These are phyloP conservation scores for Pistacia vera DNA, from an alignment of 345 rosid genomes.

Conservation along the genomic window DNA sequence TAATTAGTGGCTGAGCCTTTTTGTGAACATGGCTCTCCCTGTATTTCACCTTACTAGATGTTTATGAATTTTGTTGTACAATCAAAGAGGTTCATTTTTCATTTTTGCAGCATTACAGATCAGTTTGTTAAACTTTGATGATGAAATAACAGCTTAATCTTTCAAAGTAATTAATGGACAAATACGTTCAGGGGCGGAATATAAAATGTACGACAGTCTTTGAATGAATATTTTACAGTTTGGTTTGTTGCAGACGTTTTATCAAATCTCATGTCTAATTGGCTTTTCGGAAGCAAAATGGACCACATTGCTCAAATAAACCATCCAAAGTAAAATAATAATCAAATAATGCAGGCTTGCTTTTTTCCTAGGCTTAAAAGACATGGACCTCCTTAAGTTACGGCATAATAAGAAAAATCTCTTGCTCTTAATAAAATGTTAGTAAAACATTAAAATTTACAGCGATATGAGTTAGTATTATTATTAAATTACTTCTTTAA, in stretches of 20 bases:
- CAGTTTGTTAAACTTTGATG: too few species aligned
- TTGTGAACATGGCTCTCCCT: slow-evolving; percentile 1
- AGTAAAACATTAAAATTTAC: too few species aligned
- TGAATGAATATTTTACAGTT: background rate
- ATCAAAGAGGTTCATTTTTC: background rate
- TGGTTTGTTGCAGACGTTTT: background rate
- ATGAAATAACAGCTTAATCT: too few species aligned
- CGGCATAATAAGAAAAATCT: too few species aligned
- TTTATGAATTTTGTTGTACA: background rate
- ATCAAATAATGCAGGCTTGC: too few species aligned
- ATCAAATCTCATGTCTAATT: background rate
- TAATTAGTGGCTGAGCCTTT: slow-evolving; percentile 2
- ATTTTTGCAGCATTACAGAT: background rate
- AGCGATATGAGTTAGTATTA: too few species aligned
- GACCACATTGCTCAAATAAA: background rate
- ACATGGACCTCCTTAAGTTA: too few species aligned
- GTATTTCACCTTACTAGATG: background rate
- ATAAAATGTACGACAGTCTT: background rate
- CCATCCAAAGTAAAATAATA: too few species aligned
- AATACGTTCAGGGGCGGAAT: background rate
- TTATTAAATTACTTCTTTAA: too few species aligned
- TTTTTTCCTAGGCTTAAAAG: too few species aligned
- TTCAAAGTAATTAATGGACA: too few species aligned
- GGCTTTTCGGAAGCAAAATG: background rate
- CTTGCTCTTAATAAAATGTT: too few species aligned